phyloP scores from a whole-genome alignment of 139 green algal species.

The Micractinium sp. region DNA sequence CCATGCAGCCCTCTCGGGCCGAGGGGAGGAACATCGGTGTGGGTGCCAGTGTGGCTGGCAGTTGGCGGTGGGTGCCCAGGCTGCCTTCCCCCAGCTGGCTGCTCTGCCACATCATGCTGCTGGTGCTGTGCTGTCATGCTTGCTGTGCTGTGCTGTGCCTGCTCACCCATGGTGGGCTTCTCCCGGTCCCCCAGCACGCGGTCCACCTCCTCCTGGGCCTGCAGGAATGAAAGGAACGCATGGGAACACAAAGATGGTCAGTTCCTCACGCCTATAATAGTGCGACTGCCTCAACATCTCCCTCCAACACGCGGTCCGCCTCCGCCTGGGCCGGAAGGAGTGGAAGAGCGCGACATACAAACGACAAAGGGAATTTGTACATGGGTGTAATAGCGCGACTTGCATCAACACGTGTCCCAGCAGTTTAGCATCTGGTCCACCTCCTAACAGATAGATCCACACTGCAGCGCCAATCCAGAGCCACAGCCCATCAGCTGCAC shows the following conservation, averaged over 20 bases:
- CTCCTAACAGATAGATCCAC: too few species aligned
- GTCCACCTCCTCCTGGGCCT: slow-evolving; percentile 91
- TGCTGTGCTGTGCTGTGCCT: background rate
- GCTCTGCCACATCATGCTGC: background rate
- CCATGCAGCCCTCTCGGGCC: too few species aligned
- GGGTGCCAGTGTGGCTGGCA: too few species aligned
- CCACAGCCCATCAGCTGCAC: too few species aligned
- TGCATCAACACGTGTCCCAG: too few species aligned
- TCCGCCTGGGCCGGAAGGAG: slow-evolving; percentile 79
- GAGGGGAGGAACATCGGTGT: too few species aligned
- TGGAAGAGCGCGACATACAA: background rate
- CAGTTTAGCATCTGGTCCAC: too few species aligned
- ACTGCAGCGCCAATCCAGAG: too few species aligned
- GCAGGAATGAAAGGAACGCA: background rate
- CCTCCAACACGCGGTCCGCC: slow-evolving; percentile 82
- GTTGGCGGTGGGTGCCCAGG: too few species aligned
- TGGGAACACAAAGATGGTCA: background rate
- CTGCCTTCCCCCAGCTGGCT: background rate
- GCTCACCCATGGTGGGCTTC: slow-evolving; percentile 45
- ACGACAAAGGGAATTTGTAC: too few species aligned
- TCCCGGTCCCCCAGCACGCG: slow-evolving; percentile 72
- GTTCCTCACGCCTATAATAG: too few species aligned
- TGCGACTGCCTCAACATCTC: background rate
- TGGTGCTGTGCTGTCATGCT: background rate
- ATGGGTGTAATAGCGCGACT: too few species aligned